Conservation (phyloP, 371 early-diverging fungal genomes). For the Syncephalastrum racemosum region DNA sequence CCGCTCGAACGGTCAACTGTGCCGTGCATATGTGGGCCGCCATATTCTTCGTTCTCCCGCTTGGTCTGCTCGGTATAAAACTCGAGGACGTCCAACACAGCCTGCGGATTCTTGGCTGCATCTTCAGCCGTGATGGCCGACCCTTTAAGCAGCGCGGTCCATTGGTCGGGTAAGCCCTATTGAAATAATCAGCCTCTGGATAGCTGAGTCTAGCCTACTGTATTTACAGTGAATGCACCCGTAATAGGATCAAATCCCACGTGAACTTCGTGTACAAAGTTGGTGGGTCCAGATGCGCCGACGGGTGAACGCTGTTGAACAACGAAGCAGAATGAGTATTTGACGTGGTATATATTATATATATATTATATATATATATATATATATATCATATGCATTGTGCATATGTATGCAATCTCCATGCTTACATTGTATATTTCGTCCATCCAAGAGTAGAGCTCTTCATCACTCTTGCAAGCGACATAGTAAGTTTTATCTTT, state of each 20-base stretch:
- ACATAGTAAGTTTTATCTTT: constrained; percentile 85
- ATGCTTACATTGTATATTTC: constrained; percentile 78
- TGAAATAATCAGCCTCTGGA: background rate
- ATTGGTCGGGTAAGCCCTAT: constrained; percentile 91
- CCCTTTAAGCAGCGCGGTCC: constrained; percentile 86
- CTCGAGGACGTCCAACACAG: constrained; percentile 95
- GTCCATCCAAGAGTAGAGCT: constrained; percentile 96
- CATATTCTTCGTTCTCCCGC: constrained; percentile 49
- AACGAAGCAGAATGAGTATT: constrained; percentile 7
- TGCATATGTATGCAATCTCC: background rate
- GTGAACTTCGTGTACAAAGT: constrained; percentile 93
- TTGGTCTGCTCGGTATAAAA: constrained; percentile 89
- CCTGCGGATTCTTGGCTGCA: constrained; percentile 94
- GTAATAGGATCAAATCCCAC: constrained; percentile 93
- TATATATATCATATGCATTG: background rate
- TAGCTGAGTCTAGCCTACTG: background rate
- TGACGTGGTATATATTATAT: background rate
- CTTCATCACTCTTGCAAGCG: constrained; percentile 89
- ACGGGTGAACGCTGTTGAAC: constrained; percentile 70
- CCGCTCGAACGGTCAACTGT: constrained; percentile 38
- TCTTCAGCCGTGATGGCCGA: constrained; percentile 95
- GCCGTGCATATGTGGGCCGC: constrained; percentile 16
- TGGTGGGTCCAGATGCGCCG: constrained; percentile 88
- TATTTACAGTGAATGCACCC: constrained; percentile 84
- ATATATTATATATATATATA: background rate